phyloP scores from a whole-genome alignment of 2,329 filamentous ascomycete genomes.

The Penicillium sp. region DNA sequence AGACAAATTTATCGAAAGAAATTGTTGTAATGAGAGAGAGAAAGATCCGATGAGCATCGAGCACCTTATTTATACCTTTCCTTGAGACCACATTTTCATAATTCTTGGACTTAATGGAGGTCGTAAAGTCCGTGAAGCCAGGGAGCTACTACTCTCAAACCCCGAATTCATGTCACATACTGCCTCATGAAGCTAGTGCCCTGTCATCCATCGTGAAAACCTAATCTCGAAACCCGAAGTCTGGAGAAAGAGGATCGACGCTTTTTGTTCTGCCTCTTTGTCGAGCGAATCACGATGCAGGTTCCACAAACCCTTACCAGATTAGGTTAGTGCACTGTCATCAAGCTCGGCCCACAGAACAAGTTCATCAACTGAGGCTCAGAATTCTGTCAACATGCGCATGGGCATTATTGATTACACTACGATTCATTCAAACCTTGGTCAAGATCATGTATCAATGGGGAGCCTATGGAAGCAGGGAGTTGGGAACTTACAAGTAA shows the following conservation, averaged over 20 bases:
- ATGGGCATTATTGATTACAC: not conserved
- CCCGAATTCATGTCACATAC: not conserved
- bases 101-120: not conserved
- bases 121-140: not conserved
- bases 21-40: not conserved
- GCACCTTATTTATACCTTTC: not conserved
- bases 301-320: not conserved
- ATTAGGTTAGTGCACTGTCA: conserved; percentile 19
- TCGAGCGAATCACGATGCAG: not conserved
- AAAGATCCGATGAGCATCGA: not conserved
- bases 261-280: no score
- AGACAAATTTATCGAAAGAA: not conserved
- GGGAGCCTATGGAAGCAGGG: not conserved
- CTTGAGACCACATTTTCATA: not conserved
- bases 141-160: not conserved
- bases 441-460: not conserved
- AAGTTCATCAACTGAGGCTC: no score
- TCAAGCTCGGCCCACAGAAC: not conserved
- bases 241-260: not conserved
- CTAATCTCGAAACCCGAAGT: not conserved
- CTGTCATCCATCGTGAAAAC: conserved; percentile 7
- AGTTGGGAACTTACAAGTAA: not conserved
- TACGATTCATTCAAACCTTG: not conserved
- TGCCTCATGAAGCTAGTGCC: conserved; percentile 10
- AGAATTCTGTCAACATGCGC: no score